Base-by-base conservation (phyloP, 768 basidiomycete species). In the Russula olivacea region DNA sequence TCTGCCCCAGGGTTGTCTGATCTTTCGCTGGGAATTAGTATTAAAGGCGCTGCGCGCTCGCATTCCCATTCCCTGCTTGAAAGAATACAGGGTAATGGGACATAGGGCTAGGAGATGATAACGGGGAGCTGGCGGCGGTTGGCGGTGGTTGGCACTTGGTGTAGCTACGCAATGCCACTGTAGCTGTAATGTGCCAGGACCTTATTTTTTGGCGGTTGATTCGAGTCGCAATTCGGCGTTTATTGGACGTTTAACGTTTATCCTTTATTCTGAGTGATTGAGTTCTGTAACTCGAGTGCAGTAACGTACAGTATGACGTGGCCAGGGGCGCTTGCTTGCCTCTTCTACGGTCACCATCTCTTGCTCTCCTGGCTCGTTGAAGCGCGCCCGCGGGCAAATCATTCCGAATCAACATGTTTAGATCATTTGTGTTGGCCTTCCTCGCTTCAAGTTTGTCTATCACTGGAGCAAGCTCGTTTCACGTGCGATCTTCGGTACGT, bases 11-110 rank as follows among this genome's bases (percentile, higher is more conserved):
- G 54, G 32, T n/a, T 49, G 1, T 40, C 53, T 15, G 40, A 55
- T 9, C 2, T 41, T 36, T 19, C 48, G n/a, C 28, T 52, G 10
- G 61, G 67, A 14, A 43, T 67, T 10, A 63, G 65, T 21, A 66
- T 67, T 49, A 68, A 66, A 43, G 65, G 67, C 2, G 65, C 67
- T 10, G 65, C 65, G 36, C 34, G 61, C 4, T 59, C 65, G 19
- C 56, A 48, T 45, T 47, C 61, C 2, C 32, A 66, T 6, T 66
- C 67, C 47, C 41, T 66, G 1, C 61, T 66, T 10, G 61, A 63
- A 21, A 57, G 67, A 47, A 63, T 66, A 59, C 65, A 63, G 17
- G 58, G 56, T 15, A 60, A 65, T 2, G 61, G 49, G 25, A 34
- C 59, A 34, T 61, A 55, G 53, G 48, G 12, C 12, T 25, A 7